Conservation (phyloP, 2,329 filamentous ascomycete species). For the Clonostachys sp. region DNA sequence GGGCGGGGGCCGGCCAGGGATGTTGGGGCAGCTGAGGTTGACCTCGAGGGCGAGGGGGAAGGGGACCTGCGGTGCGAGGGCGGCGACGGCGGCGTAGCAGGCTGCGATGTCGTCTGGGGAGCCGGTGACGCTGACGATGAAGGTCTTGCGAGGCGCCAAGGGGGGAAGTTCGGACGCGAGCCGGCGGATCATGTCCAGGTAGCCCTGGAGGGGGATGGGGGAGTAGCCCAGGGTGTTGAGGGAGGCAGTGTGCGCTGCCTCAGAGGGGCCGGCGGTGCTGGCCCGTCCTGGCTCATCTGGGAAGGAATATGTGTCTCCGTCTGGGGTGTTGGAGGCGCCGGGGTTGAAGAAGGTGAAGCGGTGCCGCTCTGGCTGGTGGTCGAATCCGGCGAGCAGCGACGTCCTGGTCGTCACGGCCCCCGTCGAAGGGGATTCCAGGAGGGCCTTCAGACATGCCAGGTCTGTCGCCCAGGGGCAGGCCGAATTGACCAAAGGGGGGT, state of each 20-base stretch:
- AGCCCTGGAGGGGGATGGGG: conserved; percentile 53
- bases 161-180: conserved; percentile 24
- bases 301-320: neutral
- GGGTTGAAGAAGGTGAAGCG: conserved; percentile 63
- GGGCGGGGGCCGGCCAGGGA: conserved; percentile 61
- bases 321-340: conserved; percentile 12
- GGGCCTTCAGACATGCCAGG: conserved; percentile 50
- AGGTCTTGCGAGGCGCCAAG: conserved; percentile 39
- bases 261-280: neutral
- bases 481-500: conserved; percentile 68
- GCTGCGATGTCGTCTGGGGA: conserved; percentile 47
- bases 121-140: conserved; percentile 71
- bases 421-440: conserved; percentile 58
- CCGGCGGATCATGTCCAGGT: conserved; percentile 51
- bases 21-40: conserved; percentile 78
- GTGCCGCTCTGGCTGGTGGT: conserved; percentile 54
- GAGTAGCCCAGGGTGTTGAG: conserved; percentile 75
- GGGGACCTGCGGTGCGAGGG: conserved; percentile 24
- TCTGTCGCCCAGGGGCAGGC: conserved; percentile 73
- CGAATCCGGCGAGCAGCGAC: conserved; percentile 59
- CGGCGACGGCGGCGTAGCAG: conserved; percentile 48
- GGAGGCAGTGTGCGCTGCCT: conserved; percentile 26
- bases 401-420: conserved; percentile 75
- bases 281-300: neutral
- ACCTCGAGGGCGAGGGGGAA: conserved; percentile 65